These are phyloP conservation scores for Metschnikowia cerradonensis DNA, from an alignment of 805 yeast species.

Conservation along the genomic window DNA sequence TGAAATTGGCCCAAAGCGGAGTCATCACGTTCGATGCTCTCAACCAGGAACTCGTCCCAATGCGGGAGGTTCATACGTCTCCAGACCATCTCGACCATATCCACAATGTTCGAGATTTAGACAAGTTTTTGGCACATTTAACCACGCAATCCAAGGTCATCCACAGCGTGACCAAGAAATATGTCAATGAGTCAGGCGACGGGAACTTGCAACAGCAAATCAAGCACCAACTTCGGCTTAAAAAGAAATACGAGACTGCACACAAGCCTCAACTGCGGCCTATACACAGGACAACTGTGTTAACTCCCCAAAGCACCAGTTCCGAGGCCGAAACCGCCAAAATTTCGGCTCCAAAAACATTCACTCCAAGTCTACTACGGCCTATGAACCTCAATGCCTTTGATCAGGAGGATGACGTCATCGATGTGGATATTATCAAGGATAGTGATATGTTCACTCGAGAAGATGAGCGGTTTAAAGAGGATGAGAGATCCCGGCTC, in stretches of 20 bases:
- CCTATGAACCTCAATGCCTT: slow-evolving; percentile 17
- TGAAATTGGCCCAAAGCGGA: slow-evolving; percentile 41
- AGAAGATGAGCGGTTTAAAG: neutral
- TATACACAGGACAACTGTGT: too few species aligned
- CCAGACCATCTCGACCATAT: slow-evolving; percentile 37
- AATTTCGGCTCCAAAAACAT: neutral
- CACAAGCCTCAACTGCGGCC: neutral
- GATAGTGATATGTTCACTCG: slow-evolving; percentile 14
- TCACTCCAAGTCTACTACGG: slow-evolving; percentile 18
- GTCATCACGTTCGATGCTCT: slow-evolving; percentile 42
- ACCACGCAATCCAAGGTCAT: slow-evolving; percentile 36
- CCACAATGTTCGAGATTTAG: slow-evolving; percentile 37
- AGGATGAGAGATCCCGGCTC: too few species aligned
- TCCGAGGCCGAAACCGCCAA: neutral
- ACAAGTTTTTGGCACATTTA: slow-evolving; percentile 35
- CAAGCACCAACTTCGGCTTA: slow-evolving; percentile 17
- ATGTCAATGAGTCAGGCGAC: slow-evolving; percentile 11
- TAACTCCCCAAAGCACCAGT: neutral
- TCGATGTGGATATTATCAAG: slow-evolving; percentile 16
- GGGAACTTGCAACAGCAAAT: slow-evolving; percentile 19
- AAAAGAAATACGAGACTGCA: neutral
- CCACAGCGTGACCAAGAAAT: slow-evolving; percentile 36
- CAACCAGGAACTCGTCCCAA: slow-evolving; percentile 14
- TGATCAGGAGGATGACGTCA: slow-evolving; percentile 15
- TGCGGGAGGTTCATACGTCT: slow-evolving; percentile 12